Base-by-base conservation (phyloP, 306 rosid species). In the Malus asiatica region DNA sequence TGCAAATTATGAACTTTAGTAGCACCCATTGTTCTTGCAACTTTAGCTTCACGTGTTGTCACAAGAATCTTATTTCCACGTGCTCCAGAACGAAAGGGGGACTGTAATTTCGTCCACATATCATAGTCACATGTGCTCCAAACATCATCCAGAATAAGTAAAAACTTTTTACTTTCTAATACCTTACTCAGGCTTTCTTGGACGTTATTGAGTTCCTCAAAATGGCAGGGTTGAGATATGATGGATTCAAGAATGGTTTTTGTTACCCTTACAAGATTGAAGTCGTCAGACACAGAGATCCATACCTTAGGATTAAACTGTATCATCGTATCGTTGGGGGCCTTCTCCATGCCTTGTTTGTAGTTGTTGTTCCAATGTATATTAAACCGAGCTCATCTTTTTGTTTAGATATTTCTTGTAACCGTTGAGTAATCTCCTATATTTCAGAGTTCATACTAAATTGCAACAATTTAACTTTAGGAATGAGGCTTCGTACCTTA, bases 81-180 rank as follows among this genome's bases (percentile, higher is more conserved):
- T 23, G 75, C 77, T 29, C 68, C 88, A 74, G 20, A 46, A 33
- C 5, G 48, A 23, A 81, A 70, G 11, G 82, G 71, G 14, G 40
- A 46, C 48, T 33, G 42, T 10, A 84, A 19, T 3, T 40, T 66
- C 10, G 45, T 45, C 85, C 85, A 84, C 0, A 8, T 27, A 45
- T 52, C 25, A 30, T 4, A 65, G 23, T 66, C 22, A 77, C 78
- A 23, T 74, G 73, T 68, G 4, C 30, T 42, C 83, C 87, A 84
- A 1, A 84, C 70, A n/a, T 84, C 80, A 8, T 84, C 88, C 1
- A 84, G 32, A n/a, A 81, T 59, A 11, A 80, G 20, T 27, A 80
- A 33, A 52, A 81, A 70, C 23, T 68, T 78, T 45, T 73, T 77
- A 1, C 64, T 74, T 2, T 11, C n/a, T 1, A 79, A 55, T 4